These are phyloP conservation scores for Vanderwaltozyma tropicalis DNA, from an alignment of 805 yeast species.

Conservation along the genomic window DNA sequence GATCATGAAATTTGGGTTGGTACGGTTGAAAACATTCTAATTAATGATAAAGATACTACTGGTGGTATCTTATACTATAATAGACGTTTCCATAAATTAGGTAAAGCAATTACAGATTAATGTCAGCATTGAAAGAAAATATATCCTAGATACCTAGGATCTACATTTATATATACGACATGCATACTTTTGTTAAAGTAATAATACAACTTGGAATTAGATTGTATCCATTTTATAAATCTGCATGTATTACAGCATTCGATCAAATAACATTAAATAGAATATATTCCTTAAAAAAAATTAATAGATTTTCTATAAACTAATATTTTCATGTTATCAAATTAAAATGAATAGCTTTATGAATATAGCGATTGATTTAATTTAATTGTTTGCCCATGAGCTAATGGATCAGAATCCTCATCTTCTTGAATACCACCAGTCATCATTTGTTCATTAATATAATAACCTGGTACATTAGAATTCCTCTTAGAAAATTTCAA, in stretches of 20 bases:
- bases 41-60: conserved; percentile 24
- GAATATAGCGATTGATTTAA: conserved; percentile 25
- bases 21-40: conserved; percentile 49
- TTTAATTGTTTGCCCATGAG: conserved; percentile 14
- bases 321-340: no score
- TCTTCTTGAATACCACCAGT: conserved; percentile 23
- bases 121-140: no score
- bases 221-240: no score
- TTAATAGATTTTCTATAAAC: background rate
- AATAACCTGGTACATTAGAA: conserved; percentile 11
- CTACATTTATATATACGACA: no score
- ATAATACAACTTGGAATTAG: no score
- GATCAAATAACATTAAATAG: background rate
- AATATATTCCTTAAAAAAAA: background rate
- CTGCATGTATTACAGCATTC: no score
- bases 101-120: conserved; percentile 19
- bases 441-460: conserved; percentile 20
- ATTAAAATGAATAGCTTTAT: conserved; percentile 1
- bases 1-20: conserved; percentile 92
- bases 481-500: conserved; percentile 27
- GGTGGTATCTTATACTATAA: conserved; percentile 64
- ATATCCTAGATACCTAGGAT: no score
- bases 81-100: conserved; percentile 47
- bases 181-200: no score
- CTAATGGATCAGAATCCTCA: conserved; percentile 9